A percentile compares a stretch with the other conserved stretches of the same genome.
Conservation (phyloP, 768 basidiomycete genomes). For the Thelephora aurantiotincta region DNA sequence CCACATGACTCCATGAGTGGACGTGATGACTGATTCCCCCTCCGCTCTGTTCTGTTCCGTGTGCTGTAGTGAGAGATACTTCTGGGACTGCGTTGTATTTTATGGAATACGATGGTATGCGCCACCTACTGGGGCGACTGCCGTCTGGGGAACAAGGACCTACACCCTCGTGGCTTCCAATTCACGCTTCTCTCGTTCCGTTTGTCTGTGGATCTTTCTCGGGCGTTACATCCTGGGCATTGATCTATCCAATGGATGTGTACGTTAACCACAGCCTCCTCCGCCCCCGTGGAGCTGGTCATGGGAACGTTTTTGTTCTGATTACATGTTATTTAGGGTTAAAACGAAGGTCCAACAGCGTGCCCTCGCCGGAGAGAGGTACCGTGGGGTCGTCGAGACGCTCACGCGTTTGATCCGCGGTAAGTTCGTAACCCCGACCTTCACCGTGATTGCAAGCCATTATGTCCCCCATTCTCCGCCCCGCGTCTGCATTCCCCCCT, state of each 20-base stretch:
- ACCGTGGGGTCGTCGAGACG: conserved; percentile 62
- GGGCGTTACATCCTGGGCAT: conserved; percentile 47
- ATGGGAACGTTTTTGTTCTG: not conserved
- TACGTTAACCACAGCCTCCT: conserved; percentile 21
- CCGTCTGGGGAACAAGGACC: conserved; percentile 69
- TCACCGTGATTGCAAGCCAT: no score
- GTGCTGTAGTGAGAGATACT: conserved; percentile 64
- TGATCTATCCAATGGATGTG: conserved; percentile 91
- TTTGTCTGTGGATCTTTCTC: conserved; percentile 86
- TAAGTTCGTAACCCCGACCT: conserved; percentile 16
- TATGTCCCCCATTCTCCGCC: no score
- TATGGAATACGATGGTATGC: conserved; percentile 85
- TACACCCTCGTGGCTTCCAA: conserved; percentile 78
- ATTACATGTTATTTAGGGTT: conserved; percentile 32
- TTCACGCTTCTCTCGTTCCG: conserved; percentile 66
- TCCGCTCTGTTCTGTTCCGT: conserved; percentile 1
- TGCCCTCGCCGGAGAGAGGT: conserved; percentile 64
- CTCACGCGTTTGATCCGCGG: conserved; percentile 71
- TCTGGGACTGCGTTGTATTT: conserved; percentile 86
- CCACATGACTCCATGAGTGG: no score
- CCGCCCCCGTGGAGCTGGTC: not conserved
- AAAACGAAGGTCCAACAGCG: conserved; percentile 96
- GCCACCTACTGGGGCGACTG: conserved; percentile 69
- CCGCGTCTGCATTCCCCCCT: no score
- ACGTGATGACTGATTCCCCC: not conserved